Percentiles rank a stretch among this genome's conserved stretches.
phyloP scores from a whole-genome alignment of 345 rosid genomes.

The Noccaea caerulescens region DNA sequence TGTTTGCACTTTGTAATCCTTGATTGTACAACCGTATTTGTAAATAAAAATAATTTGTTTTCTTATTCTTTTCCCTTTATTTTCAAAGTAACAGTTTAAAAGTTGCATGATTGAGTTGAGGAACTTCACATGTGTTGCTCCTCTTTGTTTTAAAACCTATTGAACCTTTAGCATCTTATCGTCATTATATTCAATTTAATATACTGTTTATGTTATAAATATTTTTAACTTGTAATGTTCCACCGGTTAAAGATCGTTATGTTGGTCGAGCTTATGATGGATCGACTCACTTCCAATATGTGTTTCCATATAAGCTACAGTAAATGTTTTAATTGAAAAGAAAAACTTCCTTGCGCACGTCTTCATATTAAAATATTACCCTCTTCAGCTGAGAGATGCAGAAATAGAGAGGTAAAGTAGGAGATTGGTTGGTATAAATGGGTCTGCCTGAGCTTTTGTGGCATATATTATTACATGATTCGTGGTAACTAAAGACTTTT shows the following conservation, averaged over 20 bases:
- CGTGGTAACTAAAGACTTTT: slow-evolving; percentile 8
- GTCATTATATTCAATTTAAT: neutral
- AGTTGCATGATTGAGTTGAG: slow-evolving; percentile 38
- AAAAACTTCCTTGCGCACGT: neutral
- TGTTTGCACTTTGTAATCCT: slow-evolving; percentile 11
- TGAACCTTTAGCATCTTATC: slow-evolving; percentile 4
- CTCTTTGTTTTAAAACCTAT: slow-evolving; percentile 19
- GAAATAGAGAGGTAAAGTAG: neutral
- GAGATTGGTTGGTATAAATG: slow-evolving; percentile 3
- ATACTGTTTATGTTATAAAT: neutral
- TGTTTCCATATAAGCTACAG: neutral
- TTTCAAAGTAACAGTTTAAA: slow-evolving; percentile 18
- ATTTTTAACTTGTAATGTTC: neutral
- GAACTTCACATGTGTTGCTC: slow-evolving; percentile 36
- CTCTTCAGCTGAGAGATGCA: neutral
- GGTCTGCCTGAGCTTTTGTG: slow-evolving; percentile 16
- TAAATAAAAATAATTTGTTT: neutral
- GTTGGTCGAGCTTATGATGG: slow-evolving; percentile 2
- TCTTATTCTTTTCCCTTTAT: neutral
- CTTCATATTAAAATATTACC: neutral
- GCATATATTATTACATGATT: slow-evolving; percentile 18
- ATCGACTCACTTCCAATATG: slow-evolving; percentile 2
- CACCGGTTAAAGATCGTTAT: neutral
- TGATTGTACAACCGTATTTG: neutral
- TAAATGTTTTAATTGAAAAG: neutral